These are phyloP conservation scores for Picea glauca DNA, from an alignment of 75 land plant species.

Conservation along the genomic window DNA sequence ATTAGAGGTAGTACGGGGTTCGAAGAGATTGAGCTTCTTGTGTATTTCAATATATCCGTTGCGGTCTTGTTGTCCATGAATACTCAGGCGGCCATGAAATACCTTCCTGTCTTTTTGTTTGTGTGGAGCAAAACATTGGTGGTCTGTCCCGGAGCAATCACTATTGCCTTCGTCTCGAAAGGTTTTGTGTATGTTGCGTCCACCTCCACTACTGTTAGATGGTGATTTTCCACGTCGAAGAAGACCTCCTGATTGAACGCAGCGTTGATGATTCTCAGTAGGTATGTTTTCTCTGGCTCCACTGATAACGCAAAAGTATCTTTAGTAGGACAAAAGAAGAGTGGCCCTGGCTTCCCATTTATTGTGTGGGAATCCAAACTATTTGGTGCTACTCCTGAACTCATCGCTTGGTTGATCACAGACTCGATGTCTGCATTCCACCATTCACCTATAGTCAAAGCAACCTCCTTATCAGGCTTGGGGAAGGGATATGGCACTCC, in stretches of 20 bases:
- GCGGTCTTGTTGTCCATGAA: constrained; percentile 64
- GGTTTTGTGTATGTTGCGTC: constrained; percentile 72
- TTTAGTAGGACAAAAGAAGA: constrained; percentile 27
- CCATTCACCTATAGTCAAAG: constrained; percentile 83
- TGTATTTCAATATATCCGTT: constrained; percentile 55
- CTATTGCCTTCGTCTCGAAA: constrained; percentile 40
- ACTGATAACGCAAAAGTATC: constrained; percentile 57
- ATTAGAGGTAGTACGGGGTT: constrained; percentile 29
- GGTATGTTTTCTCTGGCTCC: constrained; percentile 47
- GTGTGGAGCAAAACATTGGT: constrained; percentile 51
- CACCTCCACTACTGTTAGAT: constrained; percentile 63
- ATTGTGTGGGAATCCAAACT: constrained; percentile 48
- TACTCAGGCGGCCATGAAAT: constrained; percentile 60
- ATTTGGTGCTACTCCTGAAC: constrained; percentile 20
- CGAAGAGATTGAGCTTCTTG: constrained; percentile 26
- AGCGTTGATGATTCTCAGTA: constrained; percentile 61
- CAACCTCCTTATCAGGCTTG: constrained; percentile 44
- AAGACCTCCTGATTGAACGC: constrained; percentile 72
- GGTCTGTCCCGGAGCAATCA: constrained; percentile 70
- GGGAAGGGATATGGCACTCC: constrained; percentile 40
- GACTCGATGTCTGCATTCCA: constrained; percentile 62
- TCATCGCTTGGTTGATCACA: constrained; percentile 14
- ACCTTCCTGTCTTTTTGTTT: constrained; percentile 31
- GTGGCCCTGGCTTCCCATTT: constrained; percentile 46
- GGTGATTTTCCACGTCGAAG: constrained; percentile 59